These are phyloP conservation scores for Talaromyces sp. DNA, from an alignment of 2,329 filamentous ascomycete genomes.

Conservation along the genomic window DNA sequence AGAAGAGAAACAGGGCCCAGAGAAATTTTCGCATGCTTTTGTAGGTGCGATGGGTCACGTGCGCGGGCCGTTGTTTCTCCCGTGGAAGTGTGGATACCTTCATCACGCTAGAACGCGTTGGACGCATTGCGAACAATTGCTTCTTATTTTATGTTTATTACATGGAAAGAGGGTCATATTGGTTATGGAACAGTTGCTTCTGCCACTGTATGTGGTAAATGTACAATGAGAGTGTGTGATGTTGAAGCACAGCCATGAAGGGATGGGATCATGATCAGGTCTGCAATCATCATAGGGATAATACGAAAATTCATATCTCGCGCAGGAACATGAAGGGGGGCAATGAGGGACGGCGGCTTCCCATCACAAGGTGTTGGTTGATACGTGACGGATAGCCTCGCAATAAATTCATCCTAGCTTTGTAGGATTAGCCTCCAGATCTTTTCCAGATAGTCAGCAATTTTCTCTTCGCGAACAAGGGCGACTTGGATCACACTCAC, in stretches of 20 bases:
- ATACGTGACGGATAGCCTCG: too few relatives aligned
- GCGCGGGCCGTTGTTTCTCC: slow-evolving; percentile 28
- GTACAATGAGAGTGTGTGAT: background rate
- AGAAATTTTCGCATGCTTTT: slow-evolving; percentile 30
- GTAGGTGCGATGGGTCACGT: slow-evolving; percentile 35
- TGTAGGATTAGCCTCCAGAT: too few relatives aligned
- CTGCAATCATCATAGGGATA: background rate
- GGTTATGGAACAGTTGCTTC: background rate
- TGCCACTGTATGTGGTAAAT: background rate
- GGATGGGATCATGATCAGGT: background rate
- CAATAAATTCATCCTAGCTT: too few relatives aligned
- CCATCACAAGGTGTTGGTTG: background rate
- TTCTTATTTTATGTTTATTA: too few relatives aligned
- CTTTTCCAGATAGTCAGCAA: background rate
- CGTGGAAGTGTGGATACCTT: slow-evolving; percentile 2
- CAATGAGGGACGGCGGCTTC: background rate
- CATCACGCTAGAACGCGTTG: background rate
- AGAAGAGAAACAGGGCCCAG: slow-evolving; percentile 45
- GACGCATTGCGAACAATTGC: background rate
- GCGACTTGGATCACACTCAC: background rate
- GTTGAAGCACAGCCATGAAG: background rate
- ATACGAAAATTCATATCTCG: background rate
- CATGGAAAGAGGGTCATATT: background rate
- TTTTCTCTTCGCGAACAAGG: background rate
- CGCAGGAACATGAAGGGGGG: background rate